phyloP scores from a whole-genome alignment of 768 basidiomycete genomes.

The Galerina sulciceps region DNA sequence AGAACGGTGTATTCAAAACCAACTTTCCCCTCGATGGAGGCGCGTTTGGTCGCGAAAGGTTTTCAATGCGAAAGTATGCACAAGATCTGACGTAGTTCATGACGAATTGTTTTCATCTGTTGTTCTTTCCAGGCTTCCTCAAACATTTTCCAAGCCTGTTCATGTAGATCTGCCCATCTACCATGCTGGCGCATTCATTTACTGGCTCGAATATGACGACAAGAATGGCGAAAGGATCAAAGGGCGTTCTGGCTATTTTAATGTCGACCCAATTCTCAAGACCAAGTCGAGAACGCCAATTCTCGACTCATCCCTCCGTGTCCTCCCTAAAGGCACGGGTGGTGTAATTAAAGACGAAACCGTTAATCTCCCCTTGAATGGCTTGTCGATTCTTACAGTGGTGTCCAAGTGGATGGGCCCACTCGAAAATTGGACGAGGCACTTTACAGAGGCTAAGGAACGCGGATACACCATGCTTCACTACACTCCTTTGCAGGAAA shows the following conservation, averaged over 20 bases:
- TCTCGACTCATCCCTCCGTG: slow-evolving; percentile 56
- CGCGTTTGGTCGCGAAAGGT: slow-evolving; percentile 74
- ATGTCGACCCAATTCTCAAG: slow-evolving; percentile 89
- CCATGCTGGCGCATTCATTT: slow-evolving; percentile 94
- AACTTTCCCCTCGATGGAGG: slow-evolving; percentile 98
- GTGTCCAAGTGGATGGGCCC: slow-evolving; percentile 99
- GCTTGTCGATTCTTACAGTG: slow-evolving; percentile 85
- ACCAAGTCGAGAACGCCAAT: slow-evolving; percentile 76
- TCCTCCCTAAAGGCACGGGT: slow-evolving; percentile 54
- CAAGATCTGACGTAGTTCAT: neutral
- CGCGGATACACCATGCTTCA: slow-evolving; percentile 99
- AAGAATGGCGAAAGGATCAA: slow-evolving; percentile 65
- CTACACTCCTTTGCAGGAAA: slow-evolving; percentile 92
- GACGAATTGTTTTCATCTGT: neutral
- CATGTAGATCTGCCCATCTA: slow-evolving; percentile 95
- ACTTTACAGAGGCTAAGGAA: slow-evolving; percentile 83
- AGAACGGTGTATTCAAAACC: slow-evolving; percentile 91
- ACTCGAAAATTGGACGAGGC: slow-evolving; percentile 71
- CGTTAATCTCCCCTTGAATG: slow-evolving; percentile 83
- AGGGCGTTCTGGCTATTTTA: slow-evolving; percentile 93
- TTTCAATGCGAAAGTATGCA: slow-evolving; percentile 76
- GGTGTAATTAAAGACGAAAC: slow-evolving; percentile 57
- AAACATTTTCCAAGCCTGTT: slow-evolving; percentile 87
- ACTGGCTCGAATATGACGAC: slow-evolving; percentile 91
- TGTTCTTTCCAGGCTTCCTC: slow-evolving; percentile 64